Percentiles rank a stretch among this genome's conserved stretches.
These are phyloP conservation scores for Arachis stenosperma DNA, from an alignment of 306 rosid genomes.

Conservation along the genomic window DNA sequence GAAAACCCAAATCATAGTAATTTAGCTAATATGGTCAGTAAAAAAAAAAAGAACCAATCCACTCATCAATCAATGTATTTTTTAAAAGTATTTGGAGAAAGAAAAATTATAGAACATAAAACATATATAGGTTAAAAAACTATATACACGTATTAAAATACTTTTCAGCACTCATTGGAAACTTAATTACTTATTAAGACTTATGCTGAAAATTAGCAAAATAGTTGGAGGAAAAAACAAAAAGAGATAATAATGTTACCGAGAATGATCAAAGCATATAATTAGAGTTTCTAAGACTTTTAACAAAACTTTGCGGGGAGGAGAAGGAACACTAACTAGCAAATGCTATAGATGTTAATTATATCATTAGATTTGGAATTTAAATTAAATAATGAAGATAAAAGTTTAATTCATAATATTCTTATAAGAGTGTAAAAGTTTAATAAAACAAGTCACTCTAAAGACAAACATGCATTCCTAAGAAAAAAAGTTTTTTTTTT, in stretches of 20 bases:
- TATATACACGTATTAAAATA: not conserved
- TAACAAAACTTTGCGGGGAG: not conserved
- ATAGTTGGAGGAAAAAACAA: not conserved
- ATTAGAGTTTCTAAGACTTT: not conserved
- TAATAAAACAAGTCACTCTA: not conserved
- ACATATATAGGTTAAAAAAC: no score
- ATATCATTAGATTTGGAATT: not conserved
- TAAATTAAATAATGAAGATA: not conserved
- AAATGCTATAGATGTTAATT: not conserved
- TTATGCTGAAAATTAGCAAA: not conserved
- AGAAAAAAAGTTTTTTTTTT: not conserved
- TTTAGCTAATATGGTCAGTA: not conserved
- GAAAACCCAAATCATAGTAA: not conserved
- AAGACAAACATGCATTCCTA: not conserved
- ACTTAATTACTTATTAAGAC: not conserved
- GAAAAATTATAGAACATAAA: not conserved
- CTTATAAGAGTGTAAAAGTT: not conserved
- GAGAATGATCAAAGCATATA: conserved; percentile 3
- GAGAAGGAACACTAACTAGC: not conserved
- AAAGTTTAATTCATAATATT: not conserved
- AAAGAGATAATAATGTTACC: not conserved
- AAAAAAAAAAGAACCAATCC: no score
- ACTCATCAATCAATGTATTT: not conserved
- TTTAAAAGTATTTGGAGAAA: not conserved
- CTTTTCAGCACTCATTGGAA: not conserved